Conservation (phyloP, 805 yeast genomes). For the Yamadazyma endophytica region DNA sequence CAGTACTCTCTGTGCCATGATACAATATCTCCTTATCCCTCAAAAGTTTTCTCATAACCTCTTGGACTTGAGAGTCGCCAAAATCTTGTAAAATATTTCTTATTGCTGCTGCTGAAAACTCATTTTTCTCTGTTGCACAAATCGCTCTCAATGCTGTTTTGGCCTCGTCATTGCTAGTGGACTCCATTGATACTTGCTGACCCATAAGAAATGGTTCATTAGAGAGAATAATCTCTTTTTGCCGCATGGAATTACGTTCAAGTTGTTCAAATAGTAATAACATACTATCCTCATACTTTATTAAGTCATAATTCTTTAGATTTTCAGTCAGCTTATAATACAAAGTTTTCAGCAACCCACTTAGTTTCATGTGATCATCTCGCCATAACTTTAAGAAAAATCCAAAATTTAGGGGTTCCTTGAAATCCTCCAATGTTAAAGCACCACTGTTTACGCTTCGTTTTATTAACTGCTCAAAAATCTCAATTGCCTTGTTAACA, state of each 20-base stretch:
- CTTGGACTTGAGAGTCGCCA: slow-evolving; percentile 43
- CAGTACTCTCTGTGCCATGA: slow-evolving; percentile 24
- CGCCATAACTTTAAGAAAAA: slow-evolving; percentile 65
- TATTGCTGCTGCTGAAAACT: slow-evolving; percentile 45
- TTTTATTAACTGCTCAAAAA: slow-evolving; percentile 66
- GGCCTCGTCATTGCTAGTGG: no score
- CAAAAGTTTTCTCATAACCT: slow-evolving; percentile 49
- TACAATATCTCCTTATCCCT: slow-evolving; percentile 54
- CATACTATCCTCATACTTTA: slow-evolving; percentile 8
- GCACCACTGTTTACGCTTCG: slow-evolving; percentile 54
- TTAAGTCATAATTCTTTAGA: slow-evolving; percentile 34
- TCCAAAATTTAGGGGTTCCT: slow-evolving; percentile 43
- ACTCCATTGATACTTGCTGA: slow-evolving; percentile 15
- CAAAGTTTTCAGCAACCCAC: slow-evolving; percentile 27
- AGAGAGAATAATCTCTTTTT: slow-evolving; percentile 55
- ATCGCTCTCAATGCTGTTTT: slow-evolving; percentile 49
- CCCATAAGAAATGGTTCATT: slow-evolving; percentile 32
- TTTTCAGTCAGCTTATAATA: slow-evolving; percentile 45
- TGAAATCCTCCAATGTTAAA: slow-evolving; percentile 47
- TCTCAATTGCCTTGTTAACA: slow-evolving; percentile 56
- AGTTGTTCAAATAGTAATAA: slow-evolving; percentile 37
- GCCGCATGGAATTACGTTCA: slow-evolving; percentile 64
- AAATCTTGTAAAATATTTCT: slow-evolving; percentile 41
- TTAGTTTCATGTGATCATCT: slow-evolving; percentile 39
- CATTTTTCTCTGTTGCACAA: slow-evolving; percentile 49